Percentiles rank a stretch among this genome's conserved stretches.
These are phyloP conservation scores for Alectoria sarmentosa DNA, from an alignment of 495 filamentous ascomycete genomes.

Conservation along the genomic window DNA sequence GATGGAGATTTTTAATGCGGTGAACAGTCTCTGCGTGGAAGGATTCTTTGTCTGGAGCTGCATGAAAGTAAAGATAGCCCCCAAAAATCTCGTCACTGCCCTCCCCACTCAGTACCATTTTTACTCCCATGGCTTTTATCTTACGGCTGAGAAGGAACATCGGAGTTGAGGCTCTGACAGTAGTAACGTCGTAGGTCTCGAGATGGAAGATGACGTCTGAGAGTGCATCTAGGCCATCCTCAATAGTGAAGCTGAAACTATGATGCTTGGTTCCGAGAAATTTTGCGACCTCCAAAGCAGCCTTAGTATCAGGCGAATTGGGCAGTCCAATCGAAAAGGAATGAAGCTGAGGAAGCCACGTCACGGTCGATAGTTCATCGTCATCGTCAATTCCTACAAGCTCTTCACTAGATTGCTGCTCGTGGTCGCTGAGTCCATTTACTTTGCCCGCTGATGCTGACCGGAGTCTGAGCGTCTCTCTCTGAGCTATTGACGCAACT, in stretches of 20 bases:
- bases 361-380: slow-evolving; percentile 82
- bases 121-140: slow-evolving; percentile 98
- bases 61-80: slow-evolving; percentile 97
- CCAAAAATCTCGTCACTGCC: slow-evolving; percentile 97
- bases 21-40: slow-evolving; percentile 92
- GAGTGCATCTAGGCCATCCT: slow-evolving; percentile 92
- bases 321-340: slow-evolving; percentile 97
- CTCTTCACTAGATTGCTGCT: slow-evolving; percentile 49
- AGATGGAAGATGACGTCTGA: slow-evolving; percentile 97
- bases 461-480: slow-evolving; percentile 75
- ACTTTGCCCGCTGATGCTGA: slow-evolving; percentile 39
- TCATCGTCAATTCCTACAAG: slow-evolving; percentile 92
- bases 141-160: slow-evolving; percentile 98
- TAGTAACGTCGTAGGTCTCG: slow-evolving; percentile 96
- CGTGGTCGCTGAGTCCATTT: slow-evolving; percentile 39
- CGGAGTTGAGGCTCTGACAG: slow-evolving; percentile 94
- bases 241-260: slow-evolving; percentile 93
- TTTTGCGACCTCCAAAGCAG: slow-evolving; percentile 81
- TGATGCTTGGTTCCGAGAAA: slow-evolving; percentile 97
- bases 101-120: slow-evolving; percentile 98
- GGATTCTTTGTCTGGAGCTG: slow-evolving; percentile 77
- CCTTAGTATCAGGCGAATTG: slow-evolving; percentile 80
- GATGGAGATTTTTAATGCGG: slow-evolving; percentile 89
- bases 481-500: slow-evolving; percentile 90
- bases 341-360: slow-evolving; percentile 87